Base-by-base conservation (phyloP, 78 protist species). In the Pigoraptor vietnamica region DNA sequence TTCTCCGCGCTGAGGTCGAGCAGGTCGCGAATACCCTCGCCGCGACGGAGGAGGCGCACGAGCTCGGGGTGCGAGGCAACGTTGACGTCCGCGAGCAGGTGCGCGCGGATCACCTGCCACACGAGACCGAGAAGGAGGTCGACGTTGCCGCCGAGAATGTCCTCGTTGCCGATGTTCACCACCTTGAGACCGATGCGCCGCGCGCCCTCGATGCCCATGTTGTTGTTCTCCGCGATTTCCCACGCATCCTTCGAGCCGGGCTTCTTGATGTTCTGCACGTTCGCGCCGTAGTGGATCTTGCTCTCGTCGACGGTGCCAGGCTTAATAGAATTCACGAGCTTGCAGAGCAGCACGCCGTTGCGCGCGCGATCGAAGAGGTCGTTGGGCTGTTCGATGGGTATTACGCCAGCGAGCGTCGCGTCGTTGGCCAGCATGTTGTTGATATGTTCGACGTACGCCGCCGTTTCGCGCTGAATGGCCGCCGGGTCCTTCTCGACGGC, bases 241-340 rank as follows among this genome's bases (percentile, higher is more conserved):
- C 90, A 88, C 2, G 84, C 91, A 39, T 88, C 93, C 55, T 37
- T 87, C 34, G 94, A 79, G 34, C 97, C 95, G 40, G 93, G 89
- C 82, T 96, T 93, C 67, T 86, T 94, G 55, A 91, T 94, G 88
- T 97, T 97, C 90, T 95, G 98, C 25, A 34, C 79, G 86, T 93
- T 90, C 34, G 39, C 35, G 93, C 91, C 94, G 89, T 89, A 92
- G 95, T 97, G 97, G 92, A 98, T 90, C 34, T 86, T 96, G 37
- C 98, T 97, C 93, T 94, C 37, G 91, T 95, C 89, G 33, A 96
- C 97, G 25, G 93, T 55, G 40, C 97, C 98, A 32, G 99, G 98
- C 35, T 40, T 92, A 48, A 86, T 37, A 93, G 95, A 93, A 39
- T 98, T 98, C 19, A 98, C 37, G 32, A 97, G 81, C 93, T 97